These are phyloP conservation scores for Metschnikowia chrysomelidarum DNA, from an alignment of 805 yeast species.

Conservation along the genomic window DNA sequence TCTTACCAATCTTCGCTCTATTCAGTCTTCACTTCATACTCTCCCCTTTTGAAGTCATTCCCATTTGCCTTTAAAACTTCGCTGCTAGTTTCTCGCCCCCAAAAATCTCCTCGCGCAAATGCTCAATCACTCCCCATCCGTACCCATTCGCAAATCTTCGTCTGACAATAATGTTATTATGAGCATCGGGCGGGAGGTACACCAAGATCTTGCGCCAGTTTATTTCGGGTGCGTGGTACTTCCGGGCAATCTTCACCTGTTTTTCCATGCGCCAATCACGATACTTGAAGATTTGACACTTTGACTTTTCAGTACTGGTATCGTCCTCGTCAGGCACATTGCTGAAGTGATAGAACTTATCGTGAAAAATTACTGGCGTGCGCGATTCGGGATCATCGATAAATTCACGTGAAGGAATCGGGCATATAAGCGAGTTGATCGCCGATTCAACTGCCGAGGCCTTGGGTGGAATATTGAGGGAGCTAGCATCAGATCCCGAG, in stretches of 20 bases:
- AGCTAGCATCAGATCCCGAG: slow-evolving; percentile 6
- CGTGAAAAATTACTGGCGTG: slow-evolving; percentile 41
- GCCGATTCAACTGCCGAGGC: slow-evolving; percentile 45
- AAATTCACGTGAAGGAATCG: slow-evolving; percentile 35
- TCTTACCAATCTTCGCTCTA: too few species aligned
- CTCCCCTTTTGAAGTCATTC: too few species aligned
- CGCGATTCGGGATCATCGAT: slow-evolving; percentile 35
- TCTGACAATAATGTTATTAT: slow-evolving; percentile 43
- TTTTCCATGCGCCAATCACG: slow-evolving; percentile 36
- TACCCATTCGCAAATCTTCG: slow-evolving; percentile 44
- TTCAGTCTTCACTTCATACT: too few species aligned
- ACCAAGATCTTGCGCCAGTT: slow-evolving; percentile 47
- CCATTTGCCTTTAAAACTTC: slow-evolving; percentile 15
- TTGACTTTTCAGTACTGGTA: slow-evolving; percentile 7
- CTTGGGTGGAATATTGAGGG: slow-evolving; percentile 44
- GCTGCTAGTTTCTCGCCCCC: slow-evolving; percentile 13
- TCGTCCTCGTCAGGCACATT: slow-evolving; percentile 28
- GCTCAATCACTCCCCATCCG: slow-evolving; percentile 48
- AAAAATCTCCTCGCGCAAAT: slow-evolving; percentile 32
- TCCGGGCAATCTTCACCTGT: slow-evolving; percentile 41
- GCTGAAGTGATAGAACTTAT: slow-evolving; percentile 36
- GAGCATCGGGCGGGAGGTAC: slow-evolving; percentile 45
- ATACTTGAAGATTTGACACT: slow-evolving; percentile 25
- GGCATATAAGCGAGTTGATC: slow-evolving; percentile 37
- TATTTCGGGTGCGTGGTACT: slow-evolving; percentile 36